phyloP scores from a whole-genome alignment of 23 red algal genomes.

The Chondrus crispus region DNA sequence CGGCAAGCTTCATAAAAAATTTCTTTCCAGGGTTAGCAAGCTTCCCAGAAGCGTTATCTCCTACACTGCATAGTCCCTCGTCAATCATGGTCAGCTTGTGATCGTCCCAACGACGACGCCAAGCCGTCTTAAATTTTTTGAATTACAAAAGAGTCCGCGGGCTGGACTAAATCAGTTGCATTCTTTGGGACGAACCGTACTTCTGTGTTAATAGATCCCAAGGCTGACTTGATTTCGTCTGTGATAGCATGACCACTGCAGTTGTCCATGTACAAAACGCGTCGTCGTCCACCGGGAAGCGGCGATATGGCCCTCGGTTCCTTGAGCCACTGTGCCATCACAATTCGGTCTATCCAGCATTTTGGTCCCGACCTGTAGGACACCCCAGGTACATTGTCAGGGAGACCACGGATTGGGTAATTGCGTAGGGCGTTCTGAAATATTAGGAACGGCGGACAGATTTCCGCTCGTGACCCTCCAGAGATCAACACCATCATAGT shows the following conservation, averaged over 20 bases:
- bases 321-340: not conserved
- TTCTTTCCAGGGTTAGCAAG: no score
- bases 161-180: not conserved
- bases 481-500: not conserved
- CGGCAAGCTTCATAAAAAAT: no score
- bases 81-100: no score
- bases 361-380: not conserved
- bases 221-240: not conserved
- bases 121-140: no score
- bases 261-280: constrained; percentile 11
- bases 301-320: not conserved
- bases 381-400: not conserved
- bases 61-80: no score
- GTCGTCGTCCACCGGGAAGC: not conserved
- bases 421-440: not conserved
- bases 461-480: not conserved
- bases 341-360: not conserved
- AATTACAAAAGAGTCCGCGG: not conserved
- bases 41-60: no score
- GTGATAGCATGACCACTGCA: not conserved
- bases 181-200: not conserved
- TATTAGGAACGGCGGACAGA: not conserved
- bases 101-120: no score
- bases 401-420: constrained; percentile 1
- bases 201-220: not conserved